These are phyloP conservation scores for Tetrahymena borealis DNA, from an alignment of 73 alveolate genomes.

Conservation along the genomic window DNA sequence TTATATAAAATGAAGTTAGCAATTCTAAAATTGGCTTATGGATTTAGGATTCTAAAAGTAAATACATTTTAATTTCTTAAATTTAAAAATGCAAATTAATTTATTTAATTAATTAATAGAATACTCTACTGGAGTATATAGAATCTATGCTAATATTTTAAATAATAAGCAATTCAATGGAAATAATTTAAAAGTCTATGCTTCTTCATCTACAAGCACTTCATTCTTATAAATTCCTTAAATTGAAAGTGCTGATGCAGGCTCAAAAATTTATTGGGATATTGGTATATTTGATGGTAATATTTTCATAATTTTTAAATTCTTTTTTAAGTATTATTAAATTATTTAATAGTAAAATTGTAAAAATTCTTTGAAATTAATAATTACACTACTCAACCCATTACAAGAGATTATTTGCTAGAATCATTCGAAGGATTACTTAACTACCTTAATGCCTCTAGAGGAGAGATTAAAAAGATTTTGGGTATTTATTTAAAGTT, in stretches of 20 bases:
- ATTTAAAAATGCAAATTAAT: neutral
- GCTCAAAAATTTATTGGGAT: neutral
- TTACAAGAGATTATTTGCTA: neutral
- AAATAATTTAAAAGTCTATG: neutral
- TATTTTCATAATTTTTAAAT: neutral
- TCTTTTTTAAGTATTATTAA: neutral
- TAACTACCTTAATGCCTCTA: neutral
- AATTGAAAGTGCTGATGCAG: neutral
- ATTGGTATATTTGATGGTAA: neutral
- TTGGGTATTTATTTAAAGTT: neutral
- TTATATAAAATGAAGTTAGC: neutral
- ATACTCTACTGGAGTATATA: neutral
- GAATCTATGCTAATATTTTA: neutral
- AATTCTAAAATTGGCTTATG: neutral
- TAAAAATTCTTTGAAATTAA: neutral
- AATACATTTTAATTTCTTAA: neutral
- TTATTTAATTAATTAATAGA: neutral
- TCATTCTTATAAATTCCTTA: neutral
- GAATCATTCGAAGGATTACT: neutral
- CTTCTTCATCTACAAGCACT: neutral
- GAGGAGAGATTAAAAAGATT: neutral
- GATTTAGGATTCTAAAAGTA: neutral
- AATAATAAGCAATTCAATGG: neutral
- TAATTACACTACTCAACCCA: neutral
- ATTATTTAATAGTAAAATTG: neutral